Conservation (phyloP, 2,329 filamentous ascomycete species). For the Lanzia echinophila region DNA sequence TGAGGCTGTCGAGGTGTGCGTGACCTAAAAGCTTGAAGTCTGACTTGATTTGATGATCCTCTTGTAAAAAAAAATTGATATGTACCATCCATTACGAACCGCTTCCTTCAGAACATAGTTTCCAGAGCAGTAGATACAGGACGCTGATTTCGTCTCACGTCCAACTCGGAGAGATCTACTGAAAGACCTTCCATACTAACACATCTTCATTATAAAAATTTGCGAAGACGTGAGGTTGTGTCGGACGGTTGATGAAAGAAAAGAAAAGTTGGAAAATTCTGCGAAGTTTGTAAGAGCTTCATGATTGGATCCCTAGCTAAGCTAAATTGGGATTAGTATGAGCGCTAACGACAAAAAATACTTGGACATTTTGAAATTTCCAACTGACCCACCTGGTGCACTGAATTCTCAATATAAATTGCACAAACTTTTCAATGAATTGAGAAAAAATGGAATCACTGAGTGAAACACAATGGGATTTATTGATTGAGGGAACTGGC, state of each 20-base stretch:
- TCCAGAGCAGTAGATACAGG: conserved; percentile 88
- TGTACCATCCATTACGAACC: conserved; percentile 80
- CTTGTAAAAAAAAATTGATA: neutral
- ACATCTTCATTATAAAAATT: conserved; percentile 27
- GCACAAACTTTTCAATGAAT: conserved; percentile 8
- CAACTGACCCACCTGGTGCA: conserved; percentile 2
- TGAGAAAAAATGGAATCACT: conserved; percentile 60
- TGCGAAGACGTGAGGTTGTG: conserved; percentile 32
- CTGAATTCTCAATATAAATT: conserved; percentile 9
- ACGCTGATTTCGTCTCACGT: conserved; percentile 60
- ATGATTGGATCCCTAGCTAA: conserved; percentile 13
- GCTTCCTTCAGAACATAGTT: conserved; percentile 65
- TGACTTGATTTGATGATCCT: too few relatives aligned
- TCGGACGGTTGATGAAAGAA: conserved; percentile 35
- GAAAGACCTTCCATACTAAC: conserved; percentile 41
- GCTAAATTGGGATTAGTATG: neutral
- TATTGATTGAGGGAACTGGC: conserved; percentile 72
- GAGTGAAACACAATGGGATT: conserved; percentile 69
- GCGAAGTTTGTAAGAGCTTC: conserved; percentile 11
- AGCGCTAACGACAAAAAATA: conserved; percentile 2
- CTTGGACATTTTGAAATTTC: neutral
- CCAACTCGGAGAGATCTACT: conserved; percentile 48
- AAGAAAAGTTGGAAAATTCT: conserved; percentile 23
- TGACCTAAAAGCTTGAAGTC: too few relatives aligned
- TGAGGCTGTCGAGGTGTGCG: neutral